A percentile compares a stretch with the other conserved stretches of the same genome.
phyloP scores from a whole-genome alignment of 2,329 filamentous ascomycete species.

The Trichophyton schoenleinii region DNA sequence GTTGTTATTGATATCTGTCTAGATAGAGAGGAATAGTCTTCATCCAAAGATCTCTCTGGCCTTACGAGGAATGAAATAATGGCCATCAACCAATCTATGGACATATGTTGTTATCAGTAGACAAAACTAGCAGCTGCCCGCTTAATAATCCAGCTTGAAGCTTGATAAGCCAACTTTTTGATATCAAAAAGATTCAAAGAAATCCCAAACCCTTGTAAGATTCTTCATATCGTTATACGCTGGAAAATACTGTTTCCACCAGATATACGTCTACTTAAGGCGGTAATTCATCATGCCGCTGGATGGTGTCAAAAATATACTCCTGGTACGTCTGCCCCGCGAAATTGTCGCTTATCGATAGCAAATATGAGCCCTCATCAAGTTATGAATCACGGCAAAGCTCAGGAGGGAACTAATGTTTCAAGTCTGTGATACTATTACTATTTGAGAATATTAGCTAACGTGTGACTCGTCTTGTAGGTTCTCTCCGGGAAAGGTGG shows the following conservation, averaged over 20 bases:
- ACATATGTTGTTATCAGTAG: neutral
- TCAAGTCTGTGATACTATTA: neutral
- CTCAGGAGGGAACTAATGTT: neutral
- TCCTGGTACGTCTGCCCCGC: slow-evolving; percentile 22
- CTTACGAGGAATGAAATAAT: neutral
- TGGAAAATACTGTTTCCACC: neutral
- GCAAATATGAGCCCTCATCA: slow-evolving; percentile 11
- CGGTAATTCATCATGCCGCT: slow-evolving; percentile 24
- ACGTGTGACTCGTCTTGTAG: slow-evolving; percentile 19
- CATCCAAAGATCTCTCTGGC: neutral
- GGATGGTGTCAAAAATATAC: slow-evolving; percentile 32
- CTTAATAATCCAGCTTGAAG: neutral
- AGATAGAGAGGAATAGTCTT: neutral
- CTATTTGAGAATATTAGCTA: neutral
- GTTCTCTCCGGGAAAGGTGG: slow-evolving; percentile 94
- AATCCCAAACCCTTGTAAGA: neutral
- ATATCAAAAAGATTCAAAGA: neutral
- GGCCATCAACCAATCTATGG: neutral
- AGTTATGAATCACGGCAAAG: neutral
- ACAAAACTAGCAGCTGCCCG: neutral
- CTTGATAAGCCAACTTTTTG: slow-evolving; percentile 1
- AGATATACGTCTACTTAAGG: neutral
- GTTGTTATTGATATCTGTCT: neutral
- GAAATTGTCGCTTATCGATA: slow-evolving; percentile 29
- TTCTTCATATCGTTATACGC: neutral